These are phyloP conservation scores for Taphrina pruni DNA, from an alignment of 1,139 yeast species.

Conservation along the genomic window DNA sequence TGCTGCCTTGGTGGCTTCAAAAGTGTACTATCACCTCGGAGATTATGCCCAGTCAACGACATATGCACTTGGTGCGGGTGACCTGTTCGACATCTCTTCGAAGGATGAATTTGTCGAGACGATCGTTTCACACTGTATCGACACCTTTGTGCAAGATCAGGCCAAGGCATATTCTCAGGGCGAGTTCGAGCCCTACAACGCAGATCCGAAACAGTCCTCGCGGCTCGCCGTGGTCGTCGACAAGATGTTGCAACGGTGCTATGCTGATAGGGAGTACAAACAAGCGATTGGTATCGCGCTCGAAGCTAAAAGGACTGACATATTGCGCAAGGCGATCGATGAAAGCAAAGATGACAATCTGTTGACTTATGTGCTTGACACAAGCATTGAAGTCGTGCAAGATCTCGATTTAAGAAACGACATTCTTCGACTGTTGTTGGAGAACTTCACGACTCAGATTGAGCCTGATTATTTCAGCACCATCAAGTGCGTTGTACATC, in stretches of 20 bases:
- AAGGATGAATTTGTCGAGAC: constrained; percentile 90
- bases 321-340: constrained; percentile 61
- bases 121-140: constrained; percentile 61
- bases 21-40: constrained; percentile 93
- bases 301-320: constrained; percentile 85
- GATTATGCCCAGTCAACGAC: constrained; percentile 90
- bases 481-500: constrained; percentile 84
- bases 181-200: constrained; percentile 54
- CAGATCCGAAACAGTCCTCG: constrained; percentile 58
- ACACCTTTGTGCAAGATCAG: constrained; percentile 87
- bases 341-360: constrained; percentile 54
- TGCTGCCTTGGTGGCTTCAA: constrained; percentile 92
- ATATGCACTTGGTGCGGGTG: constrained; percentile 84
- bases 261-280: constrained; percentile 69
- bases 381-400: constrained; percentile 70
- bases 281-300: constrained; percentile 85
- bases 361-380: constrained; percentile 76
- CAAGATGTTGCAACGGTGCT: constrained; percentile 82
- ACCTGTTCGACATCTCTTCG: constrained; percentile 72
- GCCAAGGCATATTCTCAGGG: constrained; percentile 66
- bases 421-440: constrained; percentile 60
- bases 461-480: constrained; percentile 78
- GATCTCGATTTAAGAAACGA: constrained; percentile 69
- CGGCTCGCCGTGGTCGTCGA: constrained; percentile 76
- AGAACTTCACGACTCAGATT: constrained; percentile 63